These are phyloP conservation scores for Stemphylium beticola DNA, from an alignment of 2,329 filamentous ascomycete genomes.

Conservation along the genomic window DNA sequence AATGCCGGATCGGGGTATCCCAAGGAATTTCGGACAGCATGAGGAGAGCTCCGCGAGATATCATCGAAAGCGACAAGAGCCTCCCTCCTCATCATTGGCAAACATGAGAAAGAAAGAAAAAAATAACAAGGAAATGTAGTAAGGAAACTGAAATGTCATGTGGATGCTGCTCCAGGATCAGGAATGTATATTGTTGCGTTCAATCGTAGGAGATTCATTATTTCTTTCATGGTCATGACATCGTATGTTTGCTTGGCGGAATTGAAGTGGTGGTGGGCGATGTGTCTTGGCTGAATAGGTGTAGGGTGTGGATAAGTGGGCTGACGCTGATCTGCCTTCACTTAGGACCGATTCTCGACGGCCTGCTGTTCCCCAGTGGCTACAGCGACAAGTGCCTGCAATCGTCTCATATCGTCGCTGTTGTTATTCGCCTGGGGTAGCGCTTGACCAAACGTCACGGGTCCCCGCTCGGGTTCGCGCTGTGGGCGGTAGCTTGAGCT, in stretches of 20 bases:
- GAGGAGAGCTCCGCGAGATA: slow-evolving; percentile 28
- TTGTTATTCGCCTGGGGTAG: slow-evolving; percentile 47
- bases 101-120: neutral
- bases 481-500: slow-evolving; percentile 39
- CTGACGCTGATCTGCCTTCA: neutral
- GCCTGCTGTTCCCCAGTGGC: slow-evolving; percentile 63
- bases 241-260: slow-evolving; percentile 20
- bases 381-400: slow-evolving; percentile 70
- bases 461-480: slow-evolving; percentile 38
- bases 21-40: slow-evolving; percentile 24
- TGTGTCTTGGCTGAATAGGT: neutral
- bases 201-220: slow-evolving; percentile 28
- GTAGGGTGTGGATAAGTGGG: neutral
- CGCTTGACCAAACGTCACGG: slow-evolving; percentile 40
- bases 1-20: slow-evolving; percentile 16
- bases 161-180: slow-evolving; percentile 19
- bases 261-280: slow-evolving; percentile 7
- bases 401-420: slow-evolving; percentile 58
- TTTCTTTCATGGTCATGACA: slow-evolving; percentile 28
- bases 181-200: slow-evolving; percentile 20
- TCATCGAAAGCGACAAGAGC: slow-evolving; percentile 38
- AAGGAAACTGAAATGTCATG: slow-evolving; percentile 18
- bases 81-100: slow-evolving; percentile 27
- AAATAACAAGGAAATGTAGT: slow-evolving; percentile 12
- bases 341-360: slow-evolving; percentile 36